Evolutionary conservation across 2,329 filamentous ascomycete genomes (phyloP).

Genomic region (Geosmithia morbida): DNA sequence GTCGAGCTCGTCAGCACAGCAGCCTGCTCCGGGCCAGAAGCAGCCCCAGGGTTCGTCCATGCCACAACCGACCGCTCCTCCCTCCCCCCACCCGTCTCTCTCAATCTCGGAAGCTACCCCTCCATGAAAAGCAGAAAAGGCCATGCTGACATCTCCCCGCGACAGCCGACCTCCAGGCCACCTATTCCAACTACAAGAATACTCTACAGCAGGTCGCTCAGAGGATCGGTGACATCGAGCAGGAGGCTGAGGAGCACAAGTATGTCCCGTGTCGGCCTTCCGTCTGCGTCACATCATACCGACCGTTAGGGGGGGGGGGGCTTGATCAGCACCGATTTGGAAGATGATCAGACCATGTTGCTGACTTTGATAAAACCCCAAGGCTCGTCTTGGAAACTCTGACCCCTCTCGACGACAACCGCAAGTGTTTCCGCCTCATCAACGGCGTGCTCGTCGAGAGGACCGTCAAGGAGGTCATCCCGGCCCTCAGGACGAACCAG

Average conservation of each 20-base stretch:
- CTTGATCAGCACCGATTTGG: too few species aligned
- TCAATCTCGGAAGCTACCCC: slow-evolving; percentile 1
- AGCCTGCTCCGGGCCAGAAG: slow-evolving; percentile 46
- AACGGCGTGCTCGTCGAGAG: slow-evolving; percentile 92
- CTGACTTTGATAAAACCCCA: slow-evolving; percentile 1
- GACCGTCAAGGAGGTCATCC: slow-evolving; percentile 84
- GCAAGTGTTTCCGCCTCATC: slow-evolving; percentile 98
- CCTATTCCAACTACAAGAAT: slow-evolving; percentile 66
- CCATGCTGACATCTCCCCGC: not conserved
- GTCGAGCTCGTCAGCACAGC: slow-evolving; percentile 10
- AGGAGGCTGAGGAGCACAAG: slow-evolving; percentile 98
- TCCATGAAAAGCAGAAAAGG: not conserved
- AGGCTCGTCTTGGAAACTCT: slow-evolving; percentile 93
- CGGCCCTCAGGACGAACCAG: slow-evolving; percentile 82
- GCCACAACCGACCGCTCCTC: not conserved
- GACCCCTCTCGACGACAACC: slow-evolving; percentile 63
- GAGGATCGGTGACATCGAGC: slow-evolving; percentile 95
- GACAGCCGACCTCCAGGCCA: slow-evolving; percentile 53
- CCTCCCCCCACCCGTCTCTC: not conserved
- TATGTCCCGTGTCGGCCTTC: slow-evolving; percentile 28
- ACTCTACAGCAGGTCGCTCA: slow-evolving; percentile 82
- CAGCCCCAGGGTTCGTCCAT: slow-evolving; percentile 47
- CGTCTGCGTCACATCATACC: too few species aligned
- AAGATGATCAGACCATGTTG: too few species aligned
- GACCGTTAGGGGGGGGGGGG: too few species aligned